phyloP scores from a whole-genome alignment of 192 early-diverging fungal species.

The Entomortierella parvispora region DNA sequence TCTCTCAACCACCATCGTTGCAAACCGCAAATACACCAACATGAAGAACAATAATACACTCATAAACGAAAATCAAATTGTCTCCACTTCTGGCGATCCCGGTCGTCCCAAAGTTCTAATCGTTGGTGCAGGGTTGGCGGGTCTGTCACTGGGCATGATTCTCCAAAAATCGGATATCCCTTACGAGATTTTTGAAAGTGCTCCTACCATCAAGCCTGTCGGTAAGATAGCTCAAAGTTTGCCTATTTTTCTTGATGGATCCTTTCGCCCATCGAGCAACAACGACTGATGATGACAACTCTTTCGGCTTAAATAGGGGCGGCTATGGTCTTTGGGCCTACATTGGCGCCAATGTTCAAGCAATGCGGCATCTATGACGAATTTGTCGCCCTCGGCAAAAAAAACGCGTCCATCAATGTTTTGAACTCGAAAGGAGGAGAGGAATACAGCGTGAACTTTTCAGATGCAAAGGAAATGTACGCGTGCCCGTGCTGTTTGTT shows the following conservation, averaged over 20 bases:
- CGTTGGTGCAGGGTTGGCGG: slow-evolving; percentile 12
- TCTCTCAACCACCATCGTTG: slow-evolving; percentile 8
- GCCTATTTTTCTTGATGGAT: slow-evolving; percentile 5
- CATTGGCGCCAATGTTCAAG: slow-evolving; percentile 13
- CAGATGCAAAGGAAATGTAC: slow-evolving; percentile 20
- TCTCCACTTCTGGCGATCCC: slow-evolving; percentile 11
- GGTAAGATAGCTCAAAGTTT: slow-evolving; percentile 4
- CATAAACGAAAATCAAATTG: slow-evolving; percentile 6
- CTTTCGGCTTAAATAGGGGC: slow-evolving; percentile 13
- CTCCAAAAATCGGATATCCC: slow-evolving; percentile 21
- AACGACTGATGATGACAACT: slow-evolving; percentile 2
- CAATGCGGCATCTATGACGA: slow-evolving; percentile 22
- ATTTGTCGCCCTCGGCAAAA: slow-evolving; percentile 21
- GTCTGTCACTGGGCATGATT: slow-evolving; percentile 19
- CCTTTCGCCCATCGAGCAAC: neutral
- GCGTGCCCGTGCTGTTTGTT: neutral
- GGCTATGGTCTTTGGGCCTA: slow-evolving; percentile 26
- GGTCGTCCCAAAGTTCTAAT: slow-evolving; percentile 14
- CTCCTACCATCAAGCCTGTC: slow-evolving; percentile 13
- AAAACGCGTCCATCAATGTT: slow-evolving; percentile 20
- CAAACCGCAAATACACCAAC: slow-evolving; percentile 1
- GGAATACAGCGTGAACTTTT: slow-evolving; percentile 14
- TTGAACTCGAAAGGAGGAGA: slow-evolving; percentile 20
- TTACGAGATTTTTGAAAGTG: slow-evolving; percentile 17
- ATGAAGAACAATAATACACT: slow-evolving; percentile 9